Percentiles rank a stretch among this genome's conserved stretches.
Evolutionary conservation across 2,329 filamentous ascomycete species (phyloP).

Genomic region (Ophiosphaerella narmari): DNA sequence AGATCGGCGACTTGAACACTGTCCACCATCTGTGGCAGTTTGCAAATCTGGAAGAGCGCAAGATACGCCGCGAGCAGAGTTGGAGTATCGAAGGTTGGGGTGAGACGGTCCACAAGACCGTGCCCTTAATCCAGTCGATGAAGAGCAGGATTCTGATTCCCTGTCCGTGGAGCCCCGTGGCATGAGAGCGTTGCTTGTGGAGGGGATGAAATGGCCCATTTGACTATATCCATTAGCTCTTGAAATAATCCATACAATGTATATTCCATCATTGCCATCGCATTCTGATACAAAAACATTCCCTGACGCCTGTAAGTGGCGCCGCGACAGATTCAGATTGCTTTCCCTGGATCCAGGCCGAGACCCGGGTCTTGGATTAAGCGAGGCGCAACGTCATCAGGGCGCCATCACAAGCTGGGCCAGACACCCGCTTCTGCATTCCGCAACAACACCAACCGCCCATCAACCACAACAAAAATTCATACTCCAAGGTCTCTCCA

Average conservation of each 20-base stretch:
- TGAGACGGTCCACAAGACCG: slow-evolving; percentile 97
- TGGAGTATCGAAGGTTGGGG: slow-evolving; percentile 96
- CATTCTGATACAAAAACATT: too few species aligned
- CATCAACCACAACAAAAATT: slow-evolving; percentile 6
- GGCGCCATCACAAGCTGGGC: slow-evolving; percentile 31
- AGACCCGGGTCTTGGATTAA: too few species aligned
- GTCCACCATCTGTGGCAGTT: slow-evolving; percentile 99
- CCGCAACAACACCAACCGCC: slow-evolving; percentile 15
- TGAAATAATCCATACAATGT: too few species aligned
- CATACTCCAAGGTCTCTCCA: slow-evolving; percentile 1
- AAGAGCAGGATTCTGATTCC: slow-evolving; percentile 91
- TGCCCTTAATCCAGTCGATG: slow-evolving; percentile 95
- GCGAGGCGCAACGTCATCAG: not conserved
- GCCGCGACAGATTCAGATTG: too few species aligned
- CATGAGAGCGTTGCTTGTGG: slow-evolving; percentile 54
- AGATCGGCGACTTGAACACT: slow-evolving; percentile 96
- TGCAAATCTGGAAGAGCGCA: slow-evolving; percentile 92
- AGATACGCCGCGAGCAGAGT: slow-evolving; percentile 86
- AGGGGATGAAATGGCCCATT: too few species aligned
- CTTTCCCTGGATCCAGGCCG: too few species aligned
- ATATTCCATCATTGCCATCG: too few species aligned
- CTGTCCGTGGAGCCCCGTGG: slow-evolving; percentile 95
- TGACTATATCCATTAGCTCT: too few species aligned
- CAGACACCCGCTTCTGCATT: too few species aligned
- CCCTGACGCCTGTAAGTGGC: too few species aligned